Evolutionary conservation across 441 rosid species (phyloP), one percentile per base, ranked within the genome.

Genomic region (Flueggea neowawraea): DNA sequence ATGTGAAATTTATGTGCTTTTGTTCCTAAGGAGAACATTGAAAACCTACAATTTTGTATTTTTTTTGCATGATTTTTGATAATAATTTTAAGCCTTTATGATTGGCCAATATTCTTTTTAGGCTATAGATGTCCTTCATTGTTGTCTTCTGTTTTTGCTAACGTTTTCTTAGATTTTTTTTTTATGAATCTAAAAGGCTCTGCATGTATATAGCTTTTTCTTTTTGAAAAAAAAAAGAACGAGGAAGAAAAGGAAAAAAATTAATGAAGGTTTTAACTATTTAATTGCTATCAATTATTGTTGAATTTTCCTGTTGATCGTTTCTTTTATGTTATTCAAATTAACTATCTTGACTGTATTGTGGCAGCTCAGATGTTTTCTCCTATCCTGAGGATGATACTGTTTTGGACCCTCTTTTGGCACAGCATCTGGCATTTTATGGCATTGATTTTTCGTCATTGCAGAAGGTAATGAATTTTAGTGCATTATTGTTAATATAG

Each of bases 361-460:
- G 87, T 85, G 98, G 90, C 96, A 88, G 90, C 82, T 84, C 97
- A 90, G 98, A 95, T 68, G 96, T 95, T 81, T 95, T 80, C 79
- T 95, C 98, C 57, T 95, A 95, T 75, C 88, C 95, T 14, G 98
- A 91, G 81, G 97, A 91, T 74, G 91, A 86, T 59, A 69, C 91
- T 84, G 93, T 95, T 75, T 53, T 86, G 80, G 98, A 91, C 69
- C 98, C 98, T 58, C 87, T 76, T 80, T 76, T 95, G 68, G 95
- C 95, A 14, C 83, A 91, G 57, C 99, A 95, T 79, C 84, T 95
- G 70, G 91, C 95, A 43, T 93, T 88, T 77, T 91, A 87, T 77
- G 99, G 99, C 74, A 91, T 95, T 74, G 97, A 95, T 73, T 91
- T 91, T 77, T 87, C 98, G 50, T 86, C 96, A n/a, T 77, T 95